phyloP scores from a whole-genome alignment of 2,329 filamentous ascomycete genomes.

The Exophiala sp. region DNA sequence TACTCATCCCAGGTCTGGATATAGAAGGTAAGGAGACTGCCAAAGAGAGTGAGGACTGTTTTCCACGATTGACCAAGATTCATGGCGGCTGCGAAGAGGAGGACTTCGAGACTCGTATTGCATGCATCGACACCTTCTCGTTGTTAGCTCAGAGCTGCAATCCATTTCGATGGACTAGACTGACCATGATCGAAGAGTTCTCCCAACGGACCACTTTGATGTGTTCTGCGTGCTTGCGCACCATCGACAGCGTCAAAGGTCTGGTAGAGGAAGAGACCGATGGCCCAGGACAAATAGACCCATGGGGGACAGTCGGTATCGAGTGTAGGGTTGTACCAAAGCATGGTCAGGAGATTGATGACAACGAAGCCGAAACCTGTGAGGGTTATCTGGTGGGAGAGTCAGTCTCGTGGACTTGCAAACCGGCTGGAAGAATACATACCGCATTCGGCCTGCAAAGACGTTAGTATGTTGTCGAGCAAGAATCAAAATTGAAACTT shows the following conservation, averaged over 20 bases:
- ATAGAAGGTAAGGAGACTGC: conserved; percentile 90
- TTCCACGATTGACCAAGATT: conserved; percentile 92
- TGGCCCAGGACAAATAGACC: conserved; percentile 91
- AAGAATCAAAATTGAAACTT: conserved; percentile 35
- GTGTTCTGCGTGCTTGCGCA: conserved; percentile 83
- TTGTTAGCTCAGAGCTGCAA: conserved; percentile 11
- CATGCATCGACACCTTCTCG: conserved; percentile 76
- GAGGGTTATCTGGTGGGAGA: conserved; percentile 66
- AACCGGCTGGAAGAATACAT: conserved; percentile 8
- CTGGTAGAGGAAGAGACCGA: conserved; percentile 92
- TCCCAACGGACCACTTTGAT: conserved; percentile 86
- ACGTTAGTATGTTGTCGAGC: conserved; percentile 12
- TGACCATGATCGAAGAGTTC: conserved; percentile 93
- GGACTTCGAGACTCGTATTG: conserved; percentile 89
- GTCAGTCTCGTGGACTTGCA: not conserved
- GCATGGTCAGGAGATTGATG: conserved; percentile 80
- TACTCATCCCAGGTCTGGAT: conserved; percentile 99
- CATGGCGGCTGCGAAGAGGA: conserved; percentile 87
- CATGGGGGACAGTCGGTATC: conserved; percentile 90
- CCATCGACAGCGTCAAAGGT: conserved; percentile 98
- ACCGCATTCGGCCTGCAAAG: conserved; percentile 53
- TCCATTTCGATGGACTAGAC: conserved; percentile 17
- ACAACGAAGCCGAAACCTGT: conserved; percentile 88
- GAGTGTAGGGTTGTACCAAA: conserved; percentile 94
- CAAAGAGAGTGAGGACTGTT: conserved; percentile 79